These are phyloP conservation scores for Malassezia sympodialis DNA, from an alignment of 1,284 basidiomycete species.

Conservation along the genomic window DNA sequence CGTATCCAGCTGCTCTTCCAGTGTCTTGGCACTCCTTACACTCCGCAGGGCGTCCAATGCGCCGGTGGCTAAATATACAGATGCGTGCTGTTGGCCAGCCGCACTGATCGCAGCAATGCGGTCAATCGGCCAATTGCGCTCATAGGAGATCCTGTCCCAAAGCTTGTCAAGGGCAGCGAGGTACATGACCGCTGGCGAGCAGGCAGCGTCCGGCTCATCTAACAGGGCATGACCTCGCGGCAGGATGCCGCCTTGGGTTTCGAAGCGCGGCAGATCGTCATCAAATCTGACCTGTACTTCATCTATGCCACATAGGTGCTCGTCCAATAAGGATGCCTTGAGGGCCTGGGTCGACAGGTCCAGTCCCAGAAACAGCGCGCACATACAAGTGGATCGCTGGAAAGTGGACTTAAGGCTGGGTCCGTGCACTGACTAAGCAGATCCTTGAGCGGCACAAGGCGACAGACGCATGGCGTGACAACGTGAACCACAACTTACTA, in stretches of 20 bases:
- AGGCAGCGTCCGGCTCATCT: slow-evolving; percentile 56
- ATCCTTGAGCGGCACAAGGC: not conserved
- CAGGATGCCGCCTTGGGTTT: slow-evolving; percentile 55
- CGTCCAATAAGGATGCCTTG: slow-evolving; percentile 59
- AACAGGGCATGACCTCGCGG: slow-evolving; percentile 3
- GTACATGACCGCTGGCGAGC: slow-evolving; percentile 72
- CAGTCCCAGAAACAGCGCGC: slow-evolving; percentile 64
- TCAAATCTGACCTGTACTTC: slow-evolving; percentile 72
- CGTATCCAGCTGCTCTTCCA: slow-evolving; percentile 53
- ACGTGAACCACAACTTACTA: not conserved
- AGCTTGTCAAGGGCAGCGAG: slow-evolving; percentile 72
- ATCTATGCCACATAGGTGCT: slow-evolving; percentile 58
- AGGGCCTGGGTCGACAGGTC: slow-evolving; percentile 80
- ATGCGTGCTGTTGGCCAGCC: slow-evolving; percentile 82
- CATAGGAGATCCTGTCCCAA: slow-evolving; percentile 58
- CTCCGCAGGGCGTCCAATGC: slow-evolving; percentile 56
- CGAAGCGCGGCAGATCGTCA: slow-evolving; percentile 62
- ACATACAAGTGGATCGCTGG: not conserved
- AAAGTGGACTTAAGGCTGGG: not conserved
- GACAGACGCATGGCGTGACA: not conserved
- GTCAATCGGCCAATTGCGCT: slow-evolving; percentile 56
- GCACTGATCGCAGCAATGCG: slow-evolving; percentile 61
- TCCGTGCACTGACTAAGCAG: not conserved
- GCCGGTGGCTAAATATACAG: slow-evolving; percentile 67
- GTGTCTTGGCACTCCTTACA: slow-evolving; percentile 54